phyloP scores from a whole-genome alignment of 495 filamentous ascomycete genomes.

The Penicillium samsonianum region DNA sequence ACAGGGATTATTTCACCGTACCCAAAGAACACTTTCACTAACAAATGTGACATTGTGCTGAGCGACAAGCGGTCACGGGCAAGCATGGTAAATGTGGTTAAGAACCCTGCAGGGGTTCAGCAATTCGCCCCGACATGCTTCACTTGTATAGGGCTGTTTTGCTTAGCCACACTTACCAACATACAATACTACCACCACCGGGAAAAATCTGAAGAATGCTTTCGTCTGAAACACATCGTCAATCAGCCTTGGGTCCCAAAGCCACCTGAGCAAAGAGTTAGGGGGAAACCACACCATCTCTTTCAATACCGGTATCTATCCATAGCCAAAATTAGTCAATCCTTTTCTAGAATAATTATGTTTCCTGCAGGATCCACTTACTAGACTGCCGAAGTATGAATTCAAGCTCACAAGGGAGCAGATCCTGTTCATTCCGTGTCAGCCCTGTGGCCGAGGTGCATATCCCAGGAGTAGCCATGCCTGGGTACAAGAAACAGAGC shows the following conservation, averaged over 20 bases:
- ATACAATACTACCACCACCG: slow-evolving; percentile 83
- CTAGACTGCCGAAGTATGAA: slow-evolving; percentile 83
- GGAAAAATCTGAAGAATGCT: slow-evolving; percentile 88
- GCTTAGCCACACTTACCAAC: slow-evolving; percentile 49
- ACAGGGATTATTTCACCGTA: slow-evolving; percentile 41
- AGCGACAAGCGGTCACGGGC: slow-evolving; percentile 74
- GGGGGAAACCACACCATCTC: slow-evolving; percentile 63
- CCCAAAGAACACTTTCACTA: slow-evolving; percentile 81
- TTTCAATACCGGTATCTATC: slow-evolving; percentile 77
- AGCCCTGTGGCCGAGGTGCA: slow-evolving; percentile 15
- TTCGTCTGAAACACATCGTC: slow-evolving; percentile 58
- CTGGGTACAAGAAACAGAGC: slow-evolving; percentile 88
- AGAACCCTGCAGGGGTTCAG: slow-evolving; percentile 63
- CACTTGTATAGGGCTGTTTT: slow-evolving; percentile 11
- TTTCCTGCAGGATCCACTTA: slow-evolving; percentile 35
- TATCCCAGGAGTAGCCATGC: slow-evolving; percentile 29
- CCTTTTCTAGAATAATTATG: slow-evolving; percentile 11
- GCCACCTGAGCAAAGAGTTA: background rate
- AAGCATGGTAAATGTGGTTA: slow-evolving; percentile 89
- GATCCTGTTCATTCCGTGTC: slow-evolving; percentile 50
- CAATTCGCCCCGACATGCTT: background rate
- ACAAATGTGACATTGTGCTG: slow-evolving; percentile 78
- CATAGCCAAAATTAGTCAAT: slow-evolving; percentile 29
- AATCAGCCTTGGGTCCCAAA: slow-evolving; percentile 33
- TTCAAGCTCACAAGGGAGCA: slow-evolving; percentile 87